Evolutionary conservation across 768 basidiomycete species (phyloP).

Genomic region (Lanmaoa rubissima): DNA sequence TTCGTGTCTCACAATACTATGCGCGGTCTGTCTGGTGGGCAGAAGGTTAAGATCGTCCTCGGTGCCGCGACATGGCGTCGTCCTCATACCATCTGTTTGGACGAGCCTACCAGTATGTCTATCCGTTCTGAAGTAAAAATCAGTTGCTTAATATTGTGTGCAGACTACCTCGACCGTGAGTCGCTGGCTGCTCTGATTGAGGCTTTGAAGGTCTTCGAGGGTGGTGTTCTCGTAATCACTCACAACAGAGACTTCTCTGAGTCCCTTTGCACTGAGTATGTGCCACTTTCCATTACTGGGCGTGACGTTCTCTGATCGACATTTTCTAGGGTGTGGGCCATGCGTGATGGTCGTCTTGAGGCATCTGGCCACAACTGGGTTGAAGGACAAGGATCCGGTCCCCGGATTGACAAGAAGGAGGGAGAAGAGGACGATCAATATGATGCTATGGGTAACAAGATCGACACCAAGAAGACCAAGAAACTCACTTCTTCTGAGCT

Average conservation of each 20-base stretch:
- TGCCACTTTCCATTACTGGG: neutral
- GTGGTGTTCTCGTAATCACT: conserved; percentile 96
- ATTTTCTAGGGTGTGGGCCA: conserved; percentile 81
- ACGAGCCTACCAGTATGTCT: conserved; percentile 87
- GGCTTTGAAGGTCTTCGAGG: conserved; percentile 96
- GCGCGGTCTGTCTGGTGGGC: conserved; percentile 97
- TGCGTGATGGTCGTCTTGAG: conserved; percentile 95
- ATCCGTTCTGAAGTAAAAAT: neutral
- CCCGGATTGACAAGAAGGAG: conserved; percentile 91
- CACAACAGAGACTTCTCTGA: conserved; percentile 99
- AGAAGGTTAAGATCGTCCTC: conserved; percentile 99
- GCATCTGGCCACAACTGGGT: conserved; percentile 99
- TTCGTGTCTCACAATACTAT: conserved; percentile 99
- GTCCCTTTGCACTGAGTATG: conserved; percentile 85
- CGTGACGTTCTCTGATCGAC: neutral
- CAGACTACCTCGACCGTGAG: conserved; percentile 99
- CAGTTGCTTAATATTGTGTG: neutral
- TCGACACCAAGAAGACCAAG: conserved; percentile 81
- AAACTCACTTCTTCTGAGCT: conserved; percentile 81
- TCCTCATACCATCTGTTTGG: conserved; percentile 95
- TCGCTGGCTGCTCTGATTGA: conserved; percentile 98
- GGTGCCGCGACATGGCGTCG: conserved; percentile 99
- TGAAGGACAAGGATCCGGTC: conserved; percentile 94
- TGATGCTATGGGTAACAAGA: conserved; percentile 99
- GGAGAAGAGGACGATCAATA: conserved; percentile 89